Percentiles rank a stretch among this genome's conserved stretches.
Conservation (phyloP, 306 rosid species). For the Cucurbita pepo region DNA sequence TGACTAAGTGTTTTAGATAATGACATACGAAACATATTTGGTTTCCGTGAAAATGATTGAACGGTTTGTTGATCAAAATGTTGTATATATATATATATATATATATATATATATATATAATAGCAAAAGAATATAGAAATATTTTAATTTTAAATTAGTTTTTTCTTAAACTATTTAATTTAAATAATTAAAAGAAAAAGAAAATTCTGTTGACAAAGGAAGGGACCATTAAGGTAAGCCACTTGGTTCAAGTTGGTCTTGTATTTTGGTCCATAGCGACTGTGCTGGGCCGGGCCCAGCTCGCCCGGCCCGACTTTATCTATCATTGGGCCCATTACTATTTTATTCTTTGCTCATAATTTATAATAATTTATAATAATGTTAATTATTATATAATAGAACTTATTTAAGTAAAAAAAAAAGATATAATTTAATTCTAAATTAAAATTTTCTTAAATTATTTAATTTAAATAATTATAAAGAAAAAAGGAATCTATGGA, state of each 20-base stretch:
- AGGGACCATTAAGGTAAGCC: not conserved
- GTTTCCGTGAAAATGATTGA: too few relatives aligned
- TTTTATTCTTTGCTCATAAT: not conserved
- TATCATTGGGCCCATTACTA: not conserved
- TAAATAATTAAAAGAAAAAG: not conserved
- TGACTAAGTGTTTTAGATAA: not conserved
- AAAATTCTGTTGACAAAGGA: too few relatives aligned
- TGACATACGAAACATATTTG: not conserved
- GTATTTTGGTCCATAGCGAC: conserved; percentile 2
- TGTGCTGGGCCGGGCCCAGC: not conserved
- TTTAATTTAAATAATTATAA: too few relatives aligned
- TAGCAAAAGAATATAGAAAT: not conserved
- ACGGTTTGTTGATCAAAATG: too few relatives aligned
- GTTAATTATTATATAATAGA: not conserved
- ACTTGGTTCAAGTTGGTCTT: not conserved
- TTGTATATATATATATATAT: not conserved
- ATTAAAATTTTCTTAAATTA: too few relatives aligned
- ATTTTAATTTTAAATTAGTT: not conserved
- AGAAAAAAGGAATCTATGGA: too few relatives aligned
- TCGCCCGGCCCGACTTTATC: not conserved
- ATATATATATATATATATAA: not conserved
- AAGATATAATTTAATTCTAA: too few relatives aligned
- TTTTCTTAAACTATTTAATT: not conserved
- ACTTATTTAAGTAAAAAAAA: too few relatives aligned
- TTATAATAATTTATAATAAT: not conserved